Base-by-base conservation (phyloP, 1,284 basidiomycete genomes). In the Rhizoctonia solani region DNA sequence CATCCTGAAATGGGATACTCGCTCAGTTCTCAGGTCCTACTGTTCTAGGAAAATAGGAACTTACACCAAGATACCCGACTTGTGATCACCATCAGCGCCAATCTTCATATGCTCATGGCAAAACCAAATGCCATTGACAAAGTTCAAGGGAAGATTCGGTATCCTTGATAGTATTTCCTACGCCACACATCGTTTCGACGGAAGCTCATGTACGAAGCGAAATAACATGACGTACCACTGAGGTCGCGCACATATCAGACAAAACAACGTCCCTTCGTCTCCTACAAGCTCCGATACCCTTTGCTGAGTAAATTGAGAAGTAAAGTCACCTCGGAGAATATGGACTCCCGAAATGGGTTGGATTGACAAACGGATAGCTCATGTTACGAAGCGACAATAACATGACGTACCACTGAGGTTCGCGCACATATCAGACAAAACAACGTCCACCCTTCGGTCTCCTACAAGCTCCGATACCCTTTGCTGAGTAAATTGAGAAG, bases 381-480 rank as follows among this genome's bases (percentile, higher is more conserved):
- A 16, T 8, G 37, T 16, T 16, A 8, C 37, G 37, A 39, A 16
- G 37, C 37, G 16, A 39, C 8, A 5, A 49, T 16, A n/a, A n/a
- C n/a, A n/a, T n/a, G n/a, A 63, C 47, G n/a, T 16, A 63, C 58
- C 58, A 4, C 44, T 50, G 54, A 83, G 77, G 74, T 92, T 91
- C 16, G 85, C 83, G 0, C 89, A 88, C 85, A 92, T 90, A 71
- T 92, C 90, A 2, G 87, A 90, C 3, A 92, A 81, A 47, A 92
- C 81, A 13, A 92, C 76, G 72, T 92, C 89, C 8, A 83, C 86
- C 25, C 53, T 59, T 39, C 37, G 77, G 82, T 83, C 19, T 80
- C 81, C 11, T 61, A 91, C 77, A 8, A 87, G 74, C 13, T 74
- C 73, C 9, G 78, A 77, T 27, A 94, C 80, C 30, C 78, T 73